Evolutionary conservation across 768 basidiomycete species (phyloP), one percentile per base, ranked within the genome.

Genomic region (Hortiboletus campestris): DNA sequence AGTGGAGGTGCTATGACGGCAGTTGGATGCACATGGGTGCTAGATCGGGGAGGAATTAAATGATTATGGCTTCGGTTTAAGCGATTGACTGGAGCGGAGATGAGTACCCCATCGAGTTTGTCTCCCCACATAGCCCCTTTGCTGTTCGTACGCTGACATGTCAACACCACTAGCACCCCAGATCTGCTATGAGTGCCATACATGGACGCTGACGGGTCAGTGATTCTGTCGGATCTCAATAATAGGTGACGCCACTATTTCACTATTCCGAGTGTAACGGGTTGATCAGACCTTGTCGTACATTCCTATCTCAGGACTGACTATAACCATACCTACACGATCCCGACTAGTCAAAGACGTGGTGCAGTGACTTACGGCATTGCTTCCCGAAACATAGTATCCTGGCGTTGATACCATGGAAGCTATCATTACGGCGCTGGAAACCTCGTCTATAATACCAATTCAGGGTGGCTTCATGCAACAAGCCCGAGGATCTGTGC

Each of bases 391-490:
- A 58, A 42, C 14, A 25, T 20, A 13, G 19, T 36, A 40, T 32
- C 31, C 19, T 34, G 55, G 46, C 48, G 10, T 31, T 64, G 63
- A 65, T 55, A 36, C 12, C 36, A 44, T 43, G 59, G 53, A 65
- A 47, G 40, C 6, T 41, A 12, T 46, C 16, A 22, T 54, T 19
- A 31, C 12, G 43, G 46, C 51, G 51, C 42, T 40, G 48, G 13
- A 47, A 14, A 53, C 46, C 56, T 47, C 35, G 8, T 28, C 11
- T 11, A n/a, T 34, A 22, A 42, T 40, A 39, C 31, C 34, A n/a
- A 39, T 42, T 17, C 5, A 19, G 38, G 41, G 13, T 16, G 25
- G 25, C 22, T 28, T 28, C 34, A 25, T 28, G 47, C 41, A 49
- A 14, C 17, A 45, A 36, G 20, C 32, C 46, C 25, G 38, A 46